phyloP scores from a whole-genome alignment of 2,329 filamentous ascomycete species.

The Cadophora gregata region DNA sequence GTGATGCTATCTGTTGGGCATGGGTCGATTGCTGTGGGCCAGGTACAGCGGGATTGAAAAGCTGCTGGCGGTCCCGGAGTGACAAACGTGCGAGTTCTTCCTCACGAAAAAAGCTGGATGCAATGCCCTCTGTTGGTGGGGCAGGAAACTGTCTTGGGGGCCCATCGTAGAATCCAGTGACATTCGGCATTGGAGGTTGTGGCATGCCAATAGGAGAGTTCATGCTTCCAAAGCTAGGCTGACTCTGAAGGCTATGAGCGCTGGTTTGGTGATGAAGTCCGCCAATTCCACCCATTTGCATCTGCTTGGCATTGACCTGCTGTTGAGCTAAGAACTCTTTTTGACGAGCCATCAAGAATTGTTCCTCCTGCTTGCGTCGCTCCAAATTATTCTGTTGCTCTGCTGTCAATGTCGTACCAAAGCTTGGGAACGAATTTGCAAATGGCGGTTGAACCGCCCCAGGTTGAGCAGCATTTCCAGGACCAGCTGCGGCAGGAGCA shows the following conservation, averaged over 20 bases:
- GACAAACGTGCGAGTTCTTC: constrained; percentile 77
- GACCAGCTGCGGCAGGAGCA: constrained; percentile 46
- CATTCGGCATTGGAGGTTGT: constrained; percentile 55
- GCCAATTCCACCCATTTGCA: constrained; percentile 66
- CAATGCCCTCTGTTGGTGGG: constrained; percentile 51
- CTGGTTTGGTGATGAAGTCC: constrained; percentile 86
- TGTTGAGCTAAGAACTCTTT: constrained; percentile 91
- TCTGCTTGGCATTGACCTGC: constrained; percentile 77
- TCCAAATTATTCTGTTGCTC: constrained; percentile 98
- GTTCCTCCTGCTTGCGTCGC: constrained; percentile 95
- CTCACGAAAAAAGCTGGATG: constrained; percentile 64
- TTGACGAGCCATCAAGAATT: constrained; percentile 94
- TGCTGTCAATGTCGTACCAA: constrained; percentile 93
- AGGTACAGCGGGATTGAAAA: constrained; percentile 35
- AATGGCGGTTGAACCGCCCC: constrained; percentile 84
- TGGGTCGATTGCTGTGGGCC: constrained; percentile 35
- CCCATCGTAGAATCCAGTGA: constrained; percentile 73
- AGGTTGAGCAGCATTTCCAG: constrained; percentile 53
- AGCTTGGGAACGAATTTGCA: constrained; percentile 91
- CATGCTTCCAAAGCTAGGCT: constrained; percentile 95
- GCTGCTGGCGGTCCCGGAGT: constrained; percentile 47
- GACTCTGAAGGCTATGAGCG: constrained; percentile 93
- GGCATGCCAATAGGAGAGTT: constrained; percentile 75
- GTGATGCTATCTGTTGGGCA: constrained; percentile 40
- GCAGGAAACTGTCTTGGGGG: constrained; percentile 50